Conservation (phyloP, 1,139 yeast species). For the Kodamaea arcana region DNA sequence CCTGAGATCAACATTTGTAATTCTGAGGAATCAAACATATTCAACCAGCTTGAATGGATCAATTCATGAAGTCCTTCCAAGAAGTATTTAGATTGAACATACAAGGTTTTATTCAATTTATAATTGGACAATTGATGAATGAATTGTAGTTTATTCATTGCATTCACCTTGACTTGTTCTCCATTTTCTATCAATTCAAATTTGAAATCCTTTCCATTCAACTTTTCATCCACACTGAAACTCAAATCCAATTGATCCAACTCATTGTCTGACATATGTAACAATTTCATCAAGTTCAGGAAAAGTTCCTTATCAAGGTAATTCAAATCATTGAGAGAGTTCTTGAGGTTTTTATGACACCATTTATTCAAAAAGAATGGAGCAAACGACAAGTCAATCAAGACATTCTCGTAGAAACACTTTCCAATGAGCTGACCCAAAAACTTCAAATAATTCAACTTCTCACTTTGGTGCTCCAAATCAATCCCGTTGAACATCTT, state of each 20-base stretch:
- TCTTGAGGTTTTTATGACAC: constrained; percentile 42
- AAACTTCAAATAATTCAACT: constrained; percentile 49
- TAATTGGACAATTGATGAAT: constrained; percentile 76
- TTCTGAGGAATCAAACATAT: constrained; percentile 80
- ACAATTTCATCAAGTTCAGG: constrained; percentile 57
- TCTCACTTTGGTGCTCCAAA: constrained; percentile 22
- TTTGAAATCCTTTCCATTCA: constrained; percentile 33
- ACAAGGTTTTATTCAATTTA: constrained; percentile 63
- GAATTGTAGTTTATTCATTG: constrained; percentile 65
- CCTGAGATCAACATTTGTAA: constrained; percentile 85
- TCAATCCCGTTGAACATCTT: constrained; percentile 23
- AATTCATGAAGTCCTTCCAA: constrained; percentile 67
- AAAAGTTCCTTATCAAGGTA: constrained; percentile 69
- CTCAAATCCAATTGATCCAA: constrained; percentile 56
- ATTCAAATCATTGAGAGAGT: constrained; percentile 74
- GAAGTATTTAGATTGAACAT: constrained; percentile 60
- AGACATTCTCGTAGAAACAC: constrained; percentile 79
- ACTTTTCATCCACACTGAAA: constrained; percentile 55
- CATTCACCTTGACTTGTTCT: constrained; percentile 48
- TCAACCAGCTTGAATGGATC: constrained; percentile 70
- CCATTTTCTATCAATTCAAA: constrained; percentile 62
- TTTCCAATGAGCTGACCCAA: constrained; percentile 84
- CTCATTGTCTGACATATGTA: constrained; percentile 54
- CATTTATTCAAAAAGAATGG: constrained; percentile 81
- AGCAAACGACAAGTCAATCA: constrained; percentile 81